Conservation (phyloP, 2,329 filamentous ascomycete species). For the Xylaria sp. region DNA sequence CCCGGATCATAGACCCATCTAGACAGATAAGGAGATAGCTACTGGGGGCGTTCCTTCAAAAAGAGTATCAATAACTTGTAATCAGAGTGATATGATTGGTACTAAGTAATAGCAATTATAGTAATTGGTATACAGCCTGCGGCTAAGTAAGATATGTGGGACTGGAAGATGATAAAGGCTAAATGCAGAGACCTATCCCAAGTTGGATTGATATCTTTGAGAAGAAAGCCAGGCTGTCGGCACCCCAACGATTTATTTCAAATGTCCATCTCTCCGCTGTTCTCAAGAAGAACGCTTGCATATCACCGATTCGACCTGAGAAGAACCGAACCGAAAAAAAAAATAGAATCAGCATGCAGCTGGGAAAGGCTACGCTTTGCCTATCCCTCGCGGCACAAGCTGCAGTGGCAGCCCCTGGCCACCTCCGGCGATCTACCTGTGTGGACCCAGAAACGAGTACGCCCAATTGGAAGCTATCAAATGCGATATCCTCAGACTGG, state of each 20-base stretch:
- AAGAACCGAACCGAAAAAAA: neutral
- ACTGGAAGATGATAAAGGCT: constrained; percentile 10
- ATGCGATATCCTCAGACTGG: constrained; percentile 26
- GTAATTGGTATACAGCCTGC: constrained; percentile 18
- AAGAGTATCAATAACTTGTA: no score
- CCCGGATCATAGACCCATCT: no score
- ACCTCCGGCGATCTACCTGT: constrained; percentile 3
- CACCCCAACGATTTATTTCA: neutral
- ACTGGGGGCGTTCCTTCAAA: no score
- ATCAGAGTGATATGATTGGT: constrained; percentile 7
- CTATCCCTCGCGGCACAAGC: constrained; percentile 14
- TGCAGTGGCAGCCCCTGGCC: neutral
- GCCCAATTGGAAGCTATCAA: constrained; percentile 20
- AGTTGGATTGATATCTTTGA: constrained; percentile 2
- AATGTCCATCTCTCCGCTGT: neutral
- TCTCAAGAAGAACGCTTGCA: neutral
- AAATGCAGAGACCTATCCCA: constrained; percentile 8
- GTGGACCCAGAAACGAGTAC: constrained; percentile 11
- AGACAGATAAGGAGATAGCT: no score
- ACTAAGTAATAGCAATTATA: constrained; percentile 3
- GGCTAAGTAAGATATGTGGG: constrained; percentile 10
- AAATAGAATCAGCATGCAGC: constrained; percentile 6
- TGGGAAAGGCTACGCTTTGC: constrained; percentile 1
- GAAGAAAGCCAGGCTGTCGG: neutral
- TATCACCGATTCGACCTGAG: neutral